Conservation (phyloP, 2,329 filamentous ascomycete genomes). For the Xylariales sp. region DNA sequence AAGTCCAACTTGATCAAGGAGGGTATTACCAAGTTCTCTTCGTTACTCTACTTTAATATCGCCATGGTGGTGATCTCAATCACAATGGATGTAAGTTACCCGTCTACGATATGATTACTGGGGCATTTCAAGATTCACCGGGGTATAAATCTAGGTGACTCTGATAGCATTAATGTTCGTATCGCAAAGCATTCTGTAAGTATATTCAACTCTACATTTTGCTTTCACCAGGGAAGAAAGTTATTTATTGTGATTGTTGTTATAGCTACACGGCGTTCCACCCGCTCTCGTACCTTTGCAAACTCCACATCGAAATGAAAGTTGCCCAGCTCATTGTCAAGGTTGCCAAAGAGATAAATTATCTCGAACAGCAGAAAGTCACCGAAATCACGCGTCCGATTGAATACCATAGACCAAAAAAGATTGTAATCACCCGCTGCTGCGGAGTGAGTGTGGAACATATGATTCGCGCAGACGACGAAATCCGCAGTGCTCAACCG, state of each 20-base stretch:
- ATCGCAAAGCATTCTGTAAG: slow-evolving; percentile 30
- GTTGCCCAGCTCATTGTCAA: slow-evolving; percentile 38
- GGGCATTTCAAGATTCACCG: too few species aligned
- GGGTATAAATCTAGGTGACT: slow-evolving; percentile 1
- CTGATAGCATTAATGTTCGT: slow-evolving; percentile 34
- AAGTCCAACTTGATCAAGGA: slow-evolving; percentile 33
- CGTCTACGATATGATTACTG: background rate
- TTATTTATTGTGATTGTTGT: background rate
- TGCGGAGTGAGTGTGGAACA: too few species aligned
- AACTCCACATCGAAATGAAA: slow-evolving; percentile 39
- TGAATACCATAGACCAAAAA: too few species aligned
- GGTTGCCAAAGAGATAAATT: too few species aligned
- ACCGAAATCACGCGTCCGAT: too few species aligned
- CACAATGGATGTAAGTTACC: slow-evolving; percentile 26
- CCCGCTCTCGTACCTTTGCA: slow-evolving; percentile 37
- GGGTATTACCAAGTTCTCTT: slow-evolving; percentile 36
- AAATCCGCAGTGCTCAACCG: too few species aligned
- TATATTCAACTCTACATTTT: background rate
- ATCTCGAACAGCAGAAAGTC: too few species aligned
- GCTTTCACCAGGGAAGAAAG: background rate
- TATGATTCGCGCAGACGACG: too few species aligned
- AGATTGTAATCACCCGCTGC: too few species aligned
- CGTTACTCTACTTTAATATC: slow-evolving; percentile 33
- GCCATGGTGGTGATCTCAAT: slow-evolving; percentile 33
- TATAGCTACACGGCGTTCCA: slow-evolving; percentile 34